phyloP scores from a whole-genome alignment of 2,329 filamentous ascomycete species.

The Paramyrothecium sp. region DNA sequence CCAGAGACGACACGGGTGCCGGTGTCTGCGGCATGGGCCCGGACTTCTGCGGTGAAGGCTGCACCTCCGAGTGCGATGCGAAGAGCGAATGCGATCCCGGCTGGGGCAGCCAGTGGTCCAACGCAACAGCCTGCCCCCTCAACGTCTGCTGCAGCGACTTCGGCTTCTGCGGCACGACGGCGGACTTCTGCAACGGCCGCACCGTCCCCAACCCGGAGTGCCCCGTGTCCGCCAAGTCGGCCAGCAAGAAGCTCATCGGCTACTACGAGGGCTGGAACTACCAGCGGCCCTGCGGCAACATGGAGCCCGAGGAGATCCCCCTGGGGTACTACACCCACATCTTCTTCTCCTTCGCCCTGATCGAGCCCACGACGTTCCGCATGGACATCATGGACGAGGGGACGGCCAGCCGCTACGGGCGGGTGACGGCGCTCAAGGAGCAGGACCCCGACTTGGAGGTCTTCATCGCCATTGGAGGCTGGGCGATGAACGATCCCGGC shows the following conservation, averaged over 20 bases:
- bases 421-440: constrained; percentile 5
- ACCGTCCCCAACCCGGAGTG: constrained; percentile 9
- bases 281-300: constrained; percentile 16
- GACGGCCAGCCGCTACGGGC: background rate
- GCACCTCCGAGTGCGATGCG: constrained; percentile 13
- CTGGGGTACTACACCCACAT: constrained; percentile 26
- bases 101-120: constrained; percentile 22
- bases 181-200: constrained; percentile 19
- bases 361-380: constrained; percentile 27
- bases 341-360: constrained; percentile 31
- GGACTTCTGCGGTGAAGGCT: no score
- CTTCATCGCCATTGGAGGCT: constrained; percentile 13
- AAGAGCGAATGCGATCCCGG: constrained; percentile 28
- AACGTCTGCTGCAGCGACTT: constrained; percentile 33
- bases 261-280: constrained; percentile 29
- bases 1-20: no score
- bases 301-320: constrained; percentile 22
- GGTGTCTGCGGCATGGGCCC: no score
- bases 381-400: constrained; percentile 1
- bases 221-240: background rate
- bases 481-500: constrained; percentile 33
- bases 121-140: constrained; percentile 26
- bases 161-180: constrained; percentile 27
- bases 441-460: constrained; percentile 4
- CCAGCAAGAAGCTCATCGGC: constrained; percentile 19